A percentile compares a stretch with the other conserved stretches of the same genome.
These are phyloP conservation scores for Microbotryum saponariae DNA, from an alignment of 1,284 basidiomycete species.

Conservation along the genomic window DNA sequence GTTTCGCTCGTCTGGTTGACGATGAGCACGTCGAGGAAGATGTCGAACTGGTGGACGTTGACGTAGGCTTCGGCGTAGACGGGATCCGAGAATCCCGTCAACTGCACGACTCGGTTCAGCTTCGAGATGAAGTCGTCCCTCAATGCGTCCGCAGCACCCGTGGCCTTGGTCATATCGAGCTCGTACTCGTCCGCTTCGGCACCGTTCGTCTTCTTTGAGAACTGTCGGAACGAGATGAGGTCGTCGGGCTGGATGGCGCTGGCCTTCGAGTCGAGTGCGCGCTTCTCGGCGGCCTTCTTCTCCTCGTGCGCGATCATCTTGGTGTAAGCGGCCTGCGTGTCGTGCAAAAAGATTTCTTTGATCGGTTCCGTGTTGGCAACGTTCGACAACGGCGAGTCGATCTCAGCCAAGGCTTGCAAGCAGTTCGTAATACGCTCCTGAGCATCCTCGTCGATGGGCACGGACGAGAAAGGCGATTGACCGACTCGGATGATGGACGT, in stretches of 20 bases:
- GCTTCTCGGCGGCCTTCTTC: constrained; percentile 82
- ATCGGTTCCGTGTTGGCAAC: constrained; percentile 45
- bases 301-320: constrained; percentile 92
- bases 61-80: constrained; percentile 98
- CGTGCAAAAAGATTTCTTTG: constrained; percentile 80
- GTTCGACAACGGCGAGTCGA: constrained; percentile 6
- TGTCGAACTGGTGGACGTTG: constrained; percentile 97
- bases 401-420: constrained; percentile 71
- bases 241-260: constrained; percentile 85
- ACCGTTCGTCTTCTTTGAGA: constrained; percentile 72
- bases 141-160: constrained; percentile 64
- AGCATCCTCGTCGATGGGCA: constrained; percentile 95
- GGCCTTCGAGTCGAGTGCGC: constrained; percentile 65
- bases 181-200: constrained; percentile 77
- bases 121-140: constrained; percentile 96
- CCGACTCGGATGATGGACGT: constrained; percentile 92
- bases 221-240: constrained; percentile 82
- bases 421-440: constrained; percentile 95
- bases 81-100: constrained; percentile 97
- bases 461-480: constrained; percentile 87
- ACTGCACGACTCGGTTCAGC: constrained; percentile 85
- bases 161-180: constrained; percentile 81
- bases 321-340: constrained; percentile 86
- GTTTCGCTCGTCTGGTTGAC: constrained; percentile 96
- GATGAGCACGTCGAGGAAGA: constrained; percentile 86